Conservation (phyloP, 129 eudicot genomes). For the Deinandra increscens region DNA sequence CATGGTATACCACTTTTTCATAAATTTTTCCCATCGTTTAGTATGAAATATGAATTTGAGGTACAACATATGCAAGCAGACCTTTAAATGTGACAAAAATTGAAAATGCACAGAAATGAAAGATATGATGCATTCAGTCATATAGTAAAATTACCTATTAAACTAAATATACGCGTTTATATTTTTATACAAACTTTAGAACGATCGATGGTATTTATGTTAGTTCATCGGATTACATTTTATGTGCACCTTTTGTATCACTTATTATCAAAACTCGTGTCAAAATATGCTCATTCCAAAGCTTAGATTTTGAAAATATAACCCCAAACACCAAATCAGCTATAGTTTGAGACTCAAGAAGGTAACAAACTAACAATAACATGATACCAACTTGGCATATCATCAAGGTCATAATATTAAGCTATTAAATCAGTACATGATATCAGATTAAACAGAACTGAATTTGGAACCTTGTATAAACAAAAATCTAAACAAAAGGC, state of each 20-base stretch:
- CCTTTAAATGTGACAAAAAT: neutral
- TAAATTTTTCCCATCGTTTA: neutral
- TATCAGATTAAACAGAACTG: too few species aligned
- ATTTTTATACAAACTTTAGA: neutral
- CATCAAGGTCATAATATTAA: too few species aligned
- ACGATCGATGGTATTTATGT: neutral
- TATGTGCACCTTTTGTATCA: neutral
- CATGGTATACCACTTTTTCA: neutral
- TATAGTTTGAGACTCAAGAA: neutral
- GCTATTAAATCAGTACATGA: too few species aligned
- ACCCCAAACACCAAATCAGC: conserved; percentile 7
- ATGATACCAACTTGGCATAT: too few species aligned
- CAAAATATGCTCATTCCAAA: conserved; percentile 1
- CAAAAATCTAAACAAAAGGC: too few species aligned
- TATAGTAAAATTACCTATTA: neutral
- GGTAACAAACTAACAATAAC: too few species aligned
- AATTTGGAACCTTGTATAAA: too few species aligned
- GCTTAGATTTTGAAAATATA: neutral
- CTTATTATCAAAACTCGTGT: neutral
- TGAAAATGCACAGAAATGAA: neutral
- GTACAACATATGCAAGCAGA: neutral
- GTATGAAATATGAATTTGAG: neutral
- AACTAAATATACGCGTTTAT: neutral
- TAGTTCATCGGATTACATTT: neutral
- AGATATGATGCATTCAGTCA: neutral